A percentile compares a stretch with the other conserved stretches of the same genome.
Conservation (phyloP, 257 asterid genomes). For the Solanum ossicruentum region DNA sequence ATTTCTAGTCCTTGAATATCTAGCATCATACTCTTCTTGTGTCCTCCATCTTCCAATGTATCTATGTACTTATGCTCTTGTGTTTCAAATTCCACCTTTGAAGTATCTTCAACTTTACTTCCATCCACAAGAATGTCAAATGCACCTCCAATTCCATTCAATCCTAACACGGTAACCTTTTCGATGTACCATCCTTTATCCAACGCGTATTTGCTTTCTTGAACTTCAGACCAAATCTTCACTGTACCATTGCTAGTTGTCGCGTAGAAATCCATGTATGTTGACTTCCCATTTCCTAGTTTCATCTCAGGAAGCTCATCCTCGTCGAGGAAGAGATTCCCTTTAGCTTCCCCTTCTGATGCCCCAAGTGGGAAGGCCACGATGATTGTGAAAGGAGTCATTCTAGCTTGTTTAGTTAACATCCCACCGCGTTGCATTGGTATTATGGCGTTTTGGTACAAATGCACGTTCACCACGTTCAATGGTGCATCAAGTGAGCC, state of each 20-base stretch:
- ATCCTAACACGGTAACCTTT: slow-evolving; percentile 59
- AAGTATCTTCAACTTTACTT: slow-evolving; percentile 7
- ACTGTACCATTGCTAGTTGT: slow-evolving; percentile 26
- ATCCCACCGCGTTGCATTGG: slow-evolving; percentile 92
- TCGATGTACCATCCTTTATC: slow-evolving; percentile 71
- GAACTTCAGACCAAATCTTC: slow-evolving; percentile 73
- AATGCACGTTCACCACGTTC: slow-evolving; percentile 59
- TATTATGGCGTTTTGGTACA: slow-evolving; percentile 61
- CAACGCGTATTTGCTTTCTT: slow-evolving; percentile 53
- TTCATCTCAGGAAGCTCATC: slow-evolving; percentile 86
- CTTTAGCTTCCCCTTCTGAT: slow-evolving; percentile 37
- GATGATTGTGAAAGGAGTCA: slow-evolving; percentile 66
- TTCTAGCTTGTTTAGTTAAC: slow-evolving; percentile 65
- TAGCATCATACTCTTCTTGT: slow-evolving; percentile 50
- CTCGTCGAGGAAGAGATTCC: slow-evolving; percentile 65
- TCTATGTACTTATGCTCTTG: slow-evolving; percentile 15
- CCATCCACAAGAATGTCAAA: slow-evolving; percentile 48
- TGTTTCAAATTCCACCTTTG: slow-evolving; percentile 26
- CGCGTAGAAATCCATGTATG: slow-evolving; percentile 60
- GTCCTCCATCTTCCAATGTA: slow-evolving; percentile 21
- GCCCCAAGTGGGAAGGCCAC: slow-evolving; percentile 63
- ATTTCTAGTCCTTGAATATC: slow-evolving; percentile 64
- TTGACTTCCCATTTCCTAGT: slow-evolving; percentile 48
- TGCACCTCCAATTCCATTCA: slow-evolving; percentile 24
- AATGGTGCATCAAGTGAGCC: slow-evolving; percentile 60